phyloP scores from a whole-genome alignment of 768 basidiomycete genomes.

The Calocera cornea region DNA sequence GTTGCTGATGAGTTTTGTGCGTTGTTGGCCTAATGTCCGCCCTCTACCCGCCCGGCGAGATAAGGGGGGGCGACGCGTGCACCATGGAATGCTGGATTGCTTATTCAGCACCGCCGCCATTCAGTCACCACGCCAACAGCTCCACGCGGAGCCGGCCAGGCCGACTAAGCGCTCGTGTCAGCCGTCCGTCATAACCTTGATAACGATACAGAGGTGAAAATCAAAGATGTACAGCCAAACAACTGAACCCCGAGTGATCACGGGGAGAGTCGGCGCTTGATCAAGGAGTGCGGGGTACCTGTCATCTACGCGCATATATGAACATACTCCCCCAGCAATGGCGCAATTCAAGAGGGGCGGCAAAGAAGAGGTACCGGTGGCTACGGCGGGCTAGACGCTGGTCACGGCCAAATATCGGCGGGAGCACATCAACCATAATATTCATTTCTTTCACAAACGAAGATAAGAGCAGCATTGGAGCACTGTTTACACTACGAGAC shows the following conservation, averaged over 20 bases:
- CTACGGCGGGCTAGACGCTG: too few relatives aligned
- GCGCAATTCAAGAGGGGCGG: too few relatives aligned
- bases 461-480: background rate
- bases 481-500: background rate
- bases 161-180: background rate
- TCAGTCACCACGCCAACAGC: background rate
- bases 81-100: background rate
- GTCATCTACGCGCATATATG: background rate
- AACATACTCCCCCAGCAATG: background rate
- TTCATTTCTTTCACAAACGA: background rate
- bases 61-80: background rate
- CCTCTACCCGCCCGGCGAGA: background rate
- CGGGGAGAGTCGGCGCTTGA: too few relatives aligned
- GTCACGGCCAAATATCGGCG: background rate
- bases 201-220: too few relatives aligned
- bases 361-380: too few relatives aligned
- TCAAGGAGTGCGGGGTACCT: background rate
- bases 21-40: background rate
- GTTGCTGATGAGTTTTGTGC: background rate
- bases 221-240: too few relatives aligned
- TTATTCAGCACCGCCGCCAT: background rate
- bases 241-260: too few relatives aligned
- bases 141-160: background rate
- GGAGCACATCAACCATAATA: constrained; percentile 1
- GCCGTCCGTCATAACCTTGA: background rate